Conservation (phyloP, 768 basidiomycete genomes). For the Pleurotus djamor region DNA sequence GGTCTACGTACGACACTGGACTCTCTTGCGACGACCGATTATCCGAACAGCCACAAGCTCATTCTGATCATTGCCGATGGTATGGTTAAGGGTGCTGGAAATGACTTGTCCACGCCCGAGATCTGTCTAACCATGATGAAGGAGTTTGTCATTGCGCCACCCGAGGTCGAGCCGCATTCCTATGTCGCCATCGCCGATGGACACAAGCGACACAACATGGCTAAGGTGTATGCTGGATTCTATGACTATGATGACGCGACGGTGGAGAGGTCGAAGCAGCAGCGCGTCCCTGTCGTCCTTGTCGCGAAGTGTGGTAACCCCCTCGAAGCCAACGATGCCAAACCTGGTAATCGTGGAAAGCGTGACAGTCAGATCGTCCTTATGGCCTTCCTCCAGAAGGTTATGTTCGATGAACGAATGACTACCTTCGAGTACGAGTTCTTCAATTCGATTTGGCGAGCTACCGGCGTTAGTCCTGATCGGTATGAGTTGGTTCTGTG, state of each 20-base stretch:
- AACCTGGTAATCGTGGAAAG: constrained; percentile 98
- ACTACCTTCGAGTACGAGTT: constrained; percentile 99
- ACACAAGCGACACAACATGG: constrained; percentile 99
- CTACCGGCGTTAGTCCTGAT: constrained; percentile 94
- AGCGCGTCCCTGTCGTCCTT: constrained; percentile 92
- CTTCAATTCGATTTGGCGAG: constrained; percentile 97
- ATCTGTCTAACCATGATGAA: constrained; percentile 98
- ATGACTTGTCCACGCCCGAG: constrained; percentile 86
- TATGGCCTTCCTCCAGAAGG: constrained; percentile 98
- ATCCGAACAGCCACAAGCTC: constrained; percentile 96
- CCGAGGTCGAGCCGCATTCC: constrained; percentile 90
- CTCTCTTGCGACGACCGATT: constrained; percentile 96
- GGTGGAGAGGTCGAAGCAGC: constrained; percentile 89
- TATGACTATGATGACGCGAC: constrained; percentile 94
- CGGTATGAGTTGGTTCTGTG: constrained; percentile 94
- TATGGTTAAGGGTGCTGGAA: constrained; percentile 96
- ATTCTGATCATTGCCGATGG: constrained; percentile 97
- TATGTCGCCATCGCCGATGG: constrained; percentile 99
- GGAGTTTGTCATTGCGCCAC: constrained; percentile 75
- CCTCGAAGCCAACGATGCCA: constrained; percentile 80
- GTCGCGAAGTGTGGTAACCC: constrained; percentile 97
- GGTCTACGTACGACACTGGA: constrained; percentile 98
- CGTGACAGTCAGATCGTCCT: constrained; percentile 97
- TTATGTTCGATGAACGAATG: constrained; percentile 99
- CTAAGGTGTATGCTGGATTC: constrained; percentile 96